Percentiles rank a stretch among this genome's conserved stretches.
These are phyloP conservation scores for Taphrina populina DNA, from an alignment of 1,139 yeast genomes.

Conservation along the genomic window DNA sequence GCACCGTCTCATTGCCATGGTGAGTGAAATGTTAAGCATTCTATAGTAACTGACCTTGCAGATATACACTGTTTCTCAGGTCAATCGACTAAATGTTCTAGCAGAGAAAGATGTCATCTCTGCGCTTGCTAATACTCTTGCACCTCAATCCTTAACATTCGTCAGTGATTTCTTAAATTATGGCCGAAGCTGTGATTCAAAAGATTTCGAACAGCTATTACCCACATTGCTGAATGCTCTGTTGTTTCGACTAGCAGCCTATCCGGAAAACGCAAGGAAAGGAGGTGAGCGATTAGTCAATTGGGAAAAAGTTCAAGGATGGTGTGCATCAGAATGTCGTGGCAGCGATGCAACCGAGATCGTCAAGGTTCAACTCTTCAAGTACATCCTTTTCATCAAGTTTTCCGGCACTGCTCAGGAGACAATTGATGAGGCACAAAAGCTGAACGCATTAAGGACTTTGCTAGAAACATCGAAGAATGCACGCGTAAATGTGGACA, in stretches of 20 bases:
- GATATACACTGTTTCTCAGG: slow-evolving; percentile 1
- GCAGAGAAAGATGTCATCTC: neutral
- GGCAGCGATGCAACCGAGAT: slow-evolving; percentile 5
- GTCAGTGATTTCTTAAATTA: neutral
- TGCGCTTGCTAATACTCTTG: neutral
- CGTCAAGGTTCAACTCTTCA: slow-evolving; percentile 4
- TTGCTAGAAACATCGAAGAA: too few relatives aligned
- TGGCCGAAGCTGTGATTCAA: neutral
- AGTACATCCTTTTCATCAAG: too few relatives aligned
- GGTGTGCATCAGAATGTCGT: slow-evolving; percentile 4
- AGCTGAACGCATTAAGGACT: too few relatives aligned
- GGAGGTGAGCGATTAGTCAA: neutral
- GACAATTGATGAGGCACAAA: too few relatives aligned
- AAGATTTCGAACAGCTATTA: neutral
- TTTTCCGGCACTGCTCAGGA: too few relatives aligned
- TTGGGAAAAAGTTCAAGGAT: slow-evolving; percentile 14
- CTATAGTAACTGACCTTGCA: neutral
- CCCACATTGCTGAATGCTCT: slow-evolving; percentile 1
- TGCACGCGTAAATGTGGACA: too few relatives aligned
- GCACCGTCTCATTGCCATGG: too few relatives aligned
- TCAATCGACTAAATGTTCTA: neutral
- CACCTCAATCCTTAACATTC: neutral
- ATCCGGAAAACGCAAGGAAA: neutral
- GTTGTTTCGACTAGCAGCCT: slow-evolving; percentile 13
- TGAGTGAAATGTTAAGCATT: too few relatives aligned